Base-by-base conservation (phyloP, 495 filamentous ascomycete genomes). In the Lophiostoma macrostomum region DNA sequence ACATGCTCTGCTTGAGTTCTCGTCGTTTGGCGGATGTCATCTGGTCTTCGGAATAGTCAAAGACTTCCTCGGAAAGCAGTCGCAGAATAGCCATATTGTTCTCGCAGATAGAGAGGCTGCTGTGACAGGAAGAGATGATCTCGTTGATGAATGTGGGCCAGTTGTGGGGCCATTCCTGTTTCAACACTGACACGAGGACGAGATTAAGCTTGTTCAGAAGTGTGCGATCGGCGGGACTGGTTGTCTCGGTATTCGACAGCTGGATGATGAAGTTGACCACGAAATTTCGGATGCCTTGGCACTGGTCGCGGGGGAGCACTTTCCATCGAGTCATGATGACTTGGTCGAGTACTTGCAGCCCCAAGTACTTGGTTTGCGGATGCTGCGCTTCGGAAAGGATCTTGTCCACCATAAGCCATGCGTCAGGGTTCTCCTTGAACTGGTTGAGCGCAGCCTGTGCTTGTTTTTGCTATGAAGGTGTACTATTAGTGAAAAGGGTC, bases 81-180 rank as follows among this genome's bases (percentile, higher is more conserved):
- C 94, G 84, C 31, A 99, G 83, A 53, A 99, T 97, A 34, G 85
- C 88, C 94, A 99, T 99, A 73, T 99, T 99, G 74, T 99, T 99
- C 73, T 99, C 93, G 75, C 93, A 99, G 63, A 97, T 91, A 2
- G 93, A 90, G 25, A 97, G 78, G 69, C 87, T 95, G 49, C 86
- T 88, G 63, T 91, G 90, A 67, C 91, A 96, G 23, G 91, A 94
- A 10, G 88, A 85, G 61, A 97, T 90, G 67, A 99, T 97, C 77
- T 99, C 93, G 71, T 96, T 97, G 80, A 97, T 96, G 70, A 99
- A 99, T 6, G 89, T 95, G 7, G 94, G 93, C 93, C 93, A 99
- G 74, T 97, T 93, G 68, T 96, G 91, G n/a, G 93, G 93, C 93
- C 93, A 99, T 70, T 99, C 93, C 71, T 99, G 93, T 76, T 99